phyloP scores from a whole-genome alignment of 331 rosid genomes.

The Acacia pycnantha region DNA sequence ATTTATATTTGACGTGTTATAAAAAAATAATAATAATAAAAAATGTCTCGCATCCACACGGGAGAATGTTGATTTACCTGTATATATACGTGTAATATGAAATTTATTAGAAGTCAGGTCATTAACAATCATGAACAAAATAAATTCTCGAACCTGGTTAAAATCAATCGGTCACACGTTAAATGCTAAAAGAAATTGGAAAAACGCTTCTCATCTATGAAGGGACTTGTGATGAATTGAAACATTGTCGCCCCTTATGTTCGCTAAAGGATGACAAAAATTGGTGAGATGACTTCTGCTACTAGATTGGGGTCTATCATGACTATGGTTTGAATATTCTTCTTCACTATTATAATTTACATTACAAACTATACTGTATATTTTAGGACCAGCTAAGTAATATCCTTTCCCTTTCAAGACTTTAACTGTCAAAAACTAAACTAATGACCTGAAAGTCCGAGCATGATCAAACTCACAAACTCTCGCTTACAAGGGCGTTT shows the following conservation, averaged over 20 bases:
- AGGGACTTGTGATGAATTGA: neutral
- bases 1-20: neutral
- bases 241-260: neutral
- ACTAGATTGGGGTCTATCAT: neutral
- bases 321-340: neutral
- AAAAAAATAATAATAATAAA: neutral
- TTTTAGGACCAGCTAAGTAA: too few relatives aligned
- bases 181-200: neutral
- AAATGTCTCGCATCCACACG: neutral
- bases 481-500: too few relatives aligned
- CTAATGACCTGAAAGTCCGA: accelerated
- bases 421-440: too few relatives aligned
- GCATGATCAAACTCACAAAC: accelerated
- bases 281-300: neutral
- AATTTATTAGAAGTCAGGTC: neutral
- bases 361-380: too few relatives aligned
- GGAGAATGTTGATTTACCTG: neutral
- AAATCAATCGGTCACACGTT: neutral
- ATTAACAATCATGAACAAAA: neutral
- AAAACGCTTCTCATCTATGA: neutral
- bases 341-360: neutral
- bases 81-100: neutral
- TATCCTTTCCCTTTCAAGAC: neutral
- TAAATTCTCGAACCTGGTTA: neutral
- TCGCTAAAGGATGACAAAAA: neutral